Percentiles rank a stretch among this genome's conserved stretches.
These are phyloP conservation scores for Sporothrix luriei DNA, from an alignment of 2,329 filamentous ascomycete genomes.

Conservation along the genomic window DNA sequence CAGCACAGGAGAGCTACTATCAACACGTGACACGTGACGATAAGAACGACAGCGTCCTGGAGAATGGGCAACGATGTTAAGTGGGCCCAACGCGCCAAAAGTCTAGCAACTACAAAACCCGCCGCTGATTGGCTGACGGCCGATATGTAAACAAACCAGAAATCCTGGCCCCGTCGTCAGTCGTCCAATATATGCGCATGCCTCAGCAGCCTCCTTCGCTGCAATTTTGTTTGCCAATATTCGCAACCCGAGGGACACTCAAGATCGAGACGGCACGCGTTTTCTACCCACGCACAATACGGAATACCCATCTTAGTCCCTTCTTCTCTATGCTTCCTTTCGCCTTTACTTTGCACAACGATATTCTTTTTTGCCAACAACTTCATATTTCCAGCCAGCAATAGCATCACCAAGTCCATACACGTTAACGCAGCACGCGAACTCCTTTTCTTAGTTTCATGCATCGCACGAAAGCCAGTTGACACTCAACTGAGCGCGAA, in stretches of 20 bases:
- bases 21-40: constrained; percentile 32
- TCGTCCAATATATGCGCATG: neutral
- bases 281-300: neutral
- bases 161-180: neutral
- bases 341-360: neutral
- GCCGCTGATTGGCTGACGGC: constrained; percentile 29
- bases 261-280: neutral
- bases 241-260: neutral
- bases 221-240: neutral
- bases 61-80: neutral
- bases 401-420: neutral
- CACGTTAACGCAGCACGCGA: constrained; percentile 10
- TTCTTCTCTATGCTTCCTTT: too few relatives aligned
- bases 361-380: neutral
- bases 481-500: constrained; percentile 2
- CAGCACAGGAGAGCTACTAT: constrained; percentile 16
- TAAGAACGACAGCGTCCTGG: neutral
- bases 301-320: neutral
- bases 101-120: constrained; percentile 2
- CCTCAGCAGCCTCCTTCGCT: neutral
- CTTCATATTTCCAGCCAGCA: constrained; percentile 3
- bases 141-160: constrained; percentile 35
- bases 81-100: neutral
- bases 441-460: neutral
- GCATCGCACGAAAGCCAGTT: neutral